Percentiles rank a stretch among this genome's conserved stretches.
Evolutionary conservation across 164 flowering plant species (phyloP).

Genomic region (Piper longum): DNA sequence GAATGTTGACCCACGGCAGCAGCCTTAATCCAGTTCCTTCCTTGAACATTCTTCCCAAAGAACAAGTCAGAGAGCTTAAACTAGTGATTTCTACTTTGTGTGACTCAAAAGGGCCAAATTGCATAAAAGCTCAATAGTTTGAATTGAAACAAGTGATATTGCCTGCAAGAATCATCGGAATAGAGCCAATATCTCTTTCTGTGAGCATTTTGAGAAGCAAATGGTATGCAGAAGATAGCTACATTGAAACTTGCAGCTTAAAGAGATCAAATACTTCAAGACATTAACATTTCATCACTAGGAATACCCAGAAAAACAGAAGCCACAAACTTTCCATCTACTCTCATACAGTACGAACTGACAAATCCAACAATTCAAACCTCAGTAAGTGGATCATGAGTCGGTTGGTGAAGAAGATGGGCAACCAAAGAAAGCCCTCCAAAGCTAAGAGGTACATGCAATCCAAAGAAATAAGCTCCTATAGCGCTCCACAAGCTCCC

Average conservation of each 20-base stretch:
- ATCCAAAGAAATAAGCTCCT: slow-evolving; percentile 53
- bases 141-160: slow-evolving; percentile 34
- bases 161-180: slow-evolving; percentile 26
- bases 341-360: background rate
- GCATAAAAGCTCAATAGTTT: slow-evolving; percentile 43
- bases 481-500: slow-evolving; percentile 53
- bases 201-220: too few species aligned
- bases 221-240: background rate
- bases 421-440: slow-evolving; percentile 62
- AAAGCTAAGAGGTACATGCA: slow-evolving; percentile 73
- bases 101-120: slow-evolving; percentile 30
- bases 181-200: background rate
- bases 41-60: slow-evolving; percentile 13
- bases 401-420: slow-evolving; percentile 29
- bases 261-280: too few species aligned
- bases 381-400: slow-evolving; percentile 53
- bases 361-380: slow-evolving; percentile 13
- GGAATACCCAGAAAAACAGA: too few species aligned
- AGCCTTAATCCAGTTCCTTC: slow-evolving; percentile 55
- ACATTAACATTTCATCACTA: too few species aligned
- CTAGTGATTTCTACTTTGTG: slow-evolving; percentile 25
- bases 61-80: slow-evolving; percentile 24
- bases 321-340: too few species aligned
- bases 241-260: background rate
- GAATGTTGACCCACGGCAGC: slow-evolving; percentile 43